Base-by-base conservation (phyloP, 176 grass and related monocot genomes). In the Phoenix dactylifera region DNA sequence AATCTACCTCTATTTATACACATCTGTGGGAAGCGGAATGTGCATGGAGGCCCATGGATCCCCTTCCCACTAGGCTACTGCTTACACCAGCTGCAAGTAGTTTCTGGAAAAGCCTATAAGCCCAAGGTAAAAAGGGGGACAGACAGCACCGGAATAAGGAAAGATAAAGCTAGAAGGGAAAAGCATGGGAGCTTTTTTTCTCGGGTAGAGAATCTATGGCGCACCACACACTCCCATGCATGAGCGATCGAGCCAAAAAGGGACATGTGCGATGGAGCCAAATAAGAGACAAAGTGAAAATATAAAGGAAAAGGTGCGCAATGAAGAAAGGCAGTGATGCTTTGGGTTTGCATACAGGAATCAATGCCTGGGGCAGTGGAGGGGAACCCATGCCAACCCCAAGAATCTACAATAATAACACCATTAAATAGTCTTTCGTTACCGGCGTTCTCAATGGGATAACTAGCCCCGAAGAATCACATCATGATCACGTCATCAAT, bases 281-380 rank as follows among this genome's bases (percentile, higher is more conserved):
- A 20, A 20, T 63, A 12, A 44, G 65, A 77, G 50, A 63, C 74
- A 63, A 3, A 77, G 50, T 57, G 5, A 24, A 30, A 24, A n/a
- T 24, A 17, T 44, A 59, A 68, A 55, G 51, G 4, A 30, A 57
- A 29, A 44, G 57, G 32, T 53, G 64, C 65, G 39, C 5, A 63
- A 35, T 32, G 26, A 77, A 49, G 6, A 60, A 60, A 35, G 28
- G 15, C 7, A 18, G 58, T 60, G 58, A 24, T 35, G 32, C 32
- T 35, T 32, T 32, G 24, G 24, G 39, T 60, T 56, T 30, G 67
- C 50, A 59, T 78, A 18, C 81, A 57, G 63, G 84, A 95, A 95
- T 95, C 73, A 55, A 95, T 95, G 77, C 89, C 70, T 65, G 59
- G 67, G 14, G 60, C 16, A 85, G 81, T 95, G 89, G 89, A 76